These are phyloP conservation scores for Torulaspora maleeae DNA, from an alignment of 805 yeast genomes.

Conservation along the genomic window DNA sequence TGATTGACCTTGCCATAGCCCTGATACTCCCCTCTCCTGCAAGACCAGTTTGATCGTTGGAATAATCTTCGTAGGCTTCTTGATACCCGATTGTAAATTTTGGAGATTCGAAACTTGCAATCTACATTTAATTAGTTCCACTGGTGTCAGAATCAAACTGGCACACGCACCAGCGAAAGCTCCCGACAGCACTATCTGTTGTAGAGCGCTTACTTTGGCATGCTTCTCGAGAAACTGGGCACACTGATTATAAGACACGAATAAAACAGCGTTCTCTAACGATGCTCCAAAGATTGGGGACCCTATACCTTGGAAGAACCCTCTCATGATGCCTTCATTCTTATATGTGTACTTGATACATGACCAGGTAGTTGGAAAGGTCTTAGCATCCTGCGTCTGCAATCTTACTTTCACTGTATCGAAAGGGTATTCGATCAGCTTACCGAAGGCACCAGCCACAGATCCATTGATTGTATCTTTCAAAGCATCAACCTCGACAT, in stretches of 20 bases:
- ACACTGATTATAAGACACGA: conserved; percentile 56
- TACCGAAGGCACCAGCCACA: conserved; percentile 75
- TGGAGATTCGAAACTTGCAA: conserved; percentile 58
- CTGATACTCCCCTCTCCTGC: conserved; percentile 52
- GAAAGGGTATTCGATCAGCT: conserved; percentile 83
- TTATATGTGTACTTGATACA: conserved; percentile 58
- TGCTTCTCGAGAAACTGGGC: conserved; percentile 36
- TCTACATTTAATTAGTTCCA: conserved; percentile 86
- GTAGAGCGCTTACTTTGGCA: conserved; percentile 35
- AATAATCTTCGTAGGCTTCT: conserved; percentile 32
- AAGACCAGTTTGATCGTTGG: conserved; percentile 43
- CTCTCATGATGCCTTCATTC: conserved; percentile 63
- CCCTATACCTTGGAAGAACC: conserved; percentile 72
- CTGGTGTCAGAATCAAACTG: conserved; percentile 80
- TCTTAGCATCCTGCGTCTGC: conserved; percentile 64
- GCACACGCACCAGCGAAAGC: conserved; percentile 79
- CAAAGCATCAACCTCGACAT: conserved; percentile 21
- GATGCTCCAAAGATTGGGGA: conserved; percentile 89
- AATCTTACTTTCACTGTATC: conserved; percentile 88
- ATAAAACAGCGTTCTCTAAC: conserved; percentile 78
- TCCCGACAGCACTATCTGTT: conserved; percentile 59
- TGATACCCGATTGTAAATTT: conserved; percentile 34
- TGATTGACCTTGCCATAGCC: conserved; percentile 84
- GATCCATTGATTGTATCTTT: conserved; percentile 39
- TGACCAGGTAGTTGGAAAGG: conserved; percentile 55